Evolutionary conservation across 2,329 filamentous ascomycete species (phyloP).

Genomic region (Aspergillus hortae): DNA sequence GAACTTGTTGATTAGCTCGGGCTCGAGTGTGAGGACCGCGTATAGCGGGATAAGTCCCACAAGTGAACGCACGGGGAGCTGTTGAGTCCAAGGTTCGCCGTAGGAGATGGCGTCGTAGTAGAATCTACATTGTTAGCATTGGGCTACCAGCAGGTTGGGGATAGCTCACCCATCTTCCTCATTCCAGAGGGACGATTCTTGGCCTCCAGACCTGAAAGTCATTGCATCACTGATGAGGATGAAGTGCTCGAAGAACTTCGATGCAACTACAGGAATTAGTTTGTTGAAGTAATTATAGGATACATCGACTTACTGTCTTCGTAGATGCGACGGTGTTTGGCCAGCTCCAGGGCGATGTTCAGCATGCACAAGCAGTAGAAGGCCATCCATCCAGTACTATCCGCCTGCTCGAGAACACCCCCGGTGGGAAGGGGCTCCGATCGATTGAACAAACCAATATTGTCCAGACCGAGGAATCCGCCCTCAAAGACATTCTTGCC

Average conservation of each 20-base stretch:
- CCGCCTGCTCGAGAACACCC: slow-evolving; percentile 89
- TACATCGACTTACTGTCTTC: slow-evolving; percentile 61
- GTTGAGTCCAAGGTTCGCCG: slow-evolving; percentile 89
- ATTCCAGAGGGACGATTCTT: slow-evolving; percentile 88
- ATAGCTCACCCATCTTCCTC: slow-evolving; percentile 67
- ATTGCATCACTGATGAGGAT: slow-evolving; percentile 97
- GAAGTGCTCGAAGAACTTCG: slow-evolving; percentile 98
- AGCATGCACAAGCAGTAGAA: slow-evolving; percentile 97
- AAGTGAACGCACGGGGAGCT: slow-evolving; percentile 85
- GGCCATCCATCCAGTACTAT: slow-evolving; percentile 98
- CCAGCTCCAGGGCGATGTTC: slow-evolving; percentile 91
- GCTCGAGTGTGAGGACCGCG: slow-evolving; percentile 86
- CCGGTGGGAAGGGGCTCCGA: slow-evolving; percentile 93
- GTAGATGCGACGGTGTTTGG: slow-evolving; percentile 91
- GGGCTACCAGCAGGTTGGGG: not conserved
- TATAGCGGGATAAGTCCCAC: slow-evolving; percentile 93
- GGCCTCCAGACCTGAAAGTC: slow-evolving; percentile 71
- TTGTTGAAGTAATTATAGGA: not conserved
- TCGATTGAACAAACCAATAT: slow-evolving; percentile 95
- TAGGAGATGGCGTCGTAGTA: slow-evolving; percentile 98
- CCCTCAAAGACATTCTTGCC: slow-evolving; percentile 98
- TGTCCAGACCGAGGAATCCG: slow-evolving; percentile 91
- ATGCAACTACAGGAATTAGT: slow-evolving; percentile 59
- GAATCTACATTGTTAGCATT: slow-evolving; percentile 55
- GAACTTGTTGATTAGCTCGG: slow-evolving; percentile 86